Conservation (phyloP, 2,329 filamentous ascomycete species). For the Neofusicoccum kwambonambiense region DNA sequence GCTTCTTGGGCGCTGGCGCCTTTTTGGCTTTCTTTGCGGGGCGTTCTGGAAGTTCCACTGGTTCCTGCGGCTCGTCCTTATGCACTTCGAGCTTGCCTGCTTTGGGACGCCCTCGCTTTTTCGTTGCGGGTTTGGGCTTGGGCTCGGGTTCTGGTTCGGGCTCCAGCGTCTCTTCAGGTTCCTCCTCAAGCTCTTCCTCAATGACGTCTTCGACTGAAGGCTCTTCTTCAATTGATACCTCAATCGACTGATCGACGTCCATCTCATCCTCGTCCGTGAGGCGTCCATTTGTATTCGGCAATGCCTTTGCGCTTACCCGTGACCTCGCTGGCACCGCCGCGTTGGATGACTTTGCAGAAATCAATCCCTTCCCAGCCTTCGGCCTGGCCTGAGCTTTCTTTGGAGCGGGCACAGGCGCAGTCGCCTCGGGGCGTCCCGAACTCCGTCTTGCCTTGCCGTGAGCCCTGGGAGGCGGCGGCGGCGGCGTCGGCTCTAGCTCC, state of each 20-base stretch:
- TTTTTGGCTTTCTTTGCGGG: conserved; percentile 12
- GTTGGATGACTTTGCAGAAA: conserved; percentile 3
- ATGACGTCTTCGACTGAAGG: not conserved
- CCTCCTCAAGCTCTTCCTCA: conserved; percentile 25
- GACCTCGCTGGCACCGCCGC: not conserved
- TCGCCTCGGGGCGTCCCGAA: conserved; percentile 28
- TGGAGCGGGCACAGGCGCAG: conserved; percentile 13
- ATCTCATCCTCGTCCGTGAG: not conserved
- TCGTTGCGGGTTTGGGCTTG: conserved; percentile 27
- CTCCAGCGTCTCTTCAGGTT: conserved; percentile 20
- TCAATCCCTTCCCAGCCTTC: not conserved
- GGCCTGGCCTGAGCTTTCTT: conserved; percentile 9
- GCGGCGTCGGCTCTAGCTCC: conserved; percentile 13
- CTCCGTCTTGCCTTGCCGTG: conserved; percentile 23
- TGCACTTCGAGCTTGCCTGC: not conserved
- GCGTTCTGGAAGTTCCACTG: not conserved
- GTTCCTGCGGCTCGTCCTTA: not conserved
- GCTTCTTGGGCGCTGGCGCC: conserved; percentile 17
- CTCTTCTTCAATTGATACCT: conserved; percentile 21
- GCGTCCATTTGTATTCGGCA: not conserved
- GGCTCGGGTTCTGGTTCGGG: conserved; percentile 19
- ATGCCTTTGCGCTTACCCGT: not conserved
- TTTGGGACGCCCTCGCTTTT: conserved; percentile 12
- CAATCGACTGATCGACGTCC: not conserved
- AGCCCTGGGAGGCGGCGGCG: conserved; percentile 7